Percentiles rank a stretch among this genome's conserved stretches.
phyloP scores from a whole-genome alignment of 176 grass and related monocot species.

The Ensete ventricosum region DNA sequence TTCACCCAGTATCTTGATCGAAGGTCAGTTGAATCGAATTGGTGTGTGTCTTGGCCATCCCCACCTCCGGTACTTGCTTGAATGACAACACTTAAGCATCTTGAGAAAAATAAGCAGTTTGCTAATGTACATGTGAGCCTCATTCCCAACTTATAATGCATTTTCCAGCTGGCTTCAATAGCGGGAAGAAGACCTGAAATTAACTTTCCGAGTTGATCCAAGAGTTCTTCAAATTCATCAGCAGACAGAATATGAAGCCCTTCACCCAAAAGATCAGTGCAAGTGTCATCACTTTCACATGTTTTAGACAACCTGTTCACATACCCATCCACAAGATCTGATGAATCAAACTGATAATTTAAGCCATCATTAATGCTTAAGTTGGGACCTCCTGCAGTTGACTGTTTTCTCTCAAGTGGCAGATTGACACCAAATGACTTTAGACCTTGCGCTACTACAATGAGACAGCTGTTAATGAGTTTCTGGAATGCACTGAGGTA shows the following conservation, averaged over 20 bases:
- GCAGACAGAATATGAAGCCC: slow-evolving; percentile 19
- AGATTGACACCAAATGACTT: slow-evolving; percentile 38
- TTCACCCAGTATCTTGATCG: slow-evolving; percentile 48
- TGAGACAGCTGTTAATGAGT: slow-evolving; percentile 48
- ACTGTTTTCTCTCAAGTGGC: slow-evolving; percentile 25
- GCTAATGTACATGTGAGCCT: slow-evolving; percentile 30
- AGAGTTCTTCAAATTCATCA: slow-evolving; percentile 40
- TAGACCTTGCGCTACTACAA: slow-evolving; percentile 41
- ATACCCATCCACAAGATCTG: slow-evolving; percentile 25
- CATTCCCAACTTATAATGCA: slow-evolving; percentile 41
- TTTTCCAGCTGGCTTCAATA: slow-evolving; percentile 52
- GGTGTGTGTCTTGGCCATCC: not conserved
- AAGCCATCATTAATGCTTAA: slow-evolving; percentile 21
- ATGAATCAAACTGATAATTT: slow-evolving; percentile 17
- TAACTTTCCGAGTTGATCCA: slow-evolving; percentile 40
- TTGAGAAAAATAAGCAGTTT: slow-evolving; percentile 51
- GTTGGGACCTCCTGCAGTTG: slow-evolving; percentile 19
- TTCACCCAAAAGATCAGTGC: slow-evolving; percentile 6
- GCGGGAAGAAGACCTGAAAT: slow-evolving; percentile 34
- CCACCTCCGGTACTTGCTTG: slow-evolving; percentile 20
- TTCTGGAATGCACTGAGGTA: slow-evolving; percentile 52
- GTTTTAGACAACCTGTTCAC: slow-evolving; percentile 7
- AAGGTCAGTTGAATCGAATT: slow-evolving; percentile 16
- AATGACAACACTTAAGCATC: slow-evolving; percentile 33
- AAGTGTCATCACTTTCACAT: slow-evolving; percentile 10